Base-by-base conservation (phyloP, 495 filamentous ascomycete species). In the Durotheca rogersii region DNA sequence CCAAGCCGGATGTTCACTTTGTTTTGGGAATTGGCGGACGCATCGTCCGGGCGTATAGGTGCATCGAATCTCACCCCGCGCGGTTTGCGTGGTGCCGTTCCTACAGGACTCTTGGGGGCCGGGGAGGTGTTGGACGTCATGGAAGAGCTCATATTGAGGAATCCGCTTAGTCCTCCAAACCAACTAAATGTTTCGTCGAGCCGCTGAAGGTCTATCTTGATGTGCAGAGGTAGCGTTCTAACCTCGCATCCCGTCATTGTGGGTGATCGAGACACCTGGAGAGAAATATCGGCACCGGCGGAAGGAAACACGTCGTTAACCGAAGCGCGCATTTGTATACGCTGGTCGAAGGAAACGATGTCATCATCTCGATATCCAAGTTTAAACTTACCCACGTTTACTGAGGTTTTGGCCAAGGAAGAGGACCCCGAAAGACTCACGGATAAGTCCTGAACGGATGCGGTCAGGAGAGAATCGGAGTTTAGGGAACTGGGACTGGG, bases 141-240 rank as follows among this genome's bases (percentile, higher is more conserved):
- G 0, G 91, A 96, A 54, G 80, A 88, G 40, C 90, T 84, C 53
- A 95, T 79, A 53, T 90, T 92, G 21, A 99, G 70, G 34, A 99
- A 86, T 51, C 89, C 89, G 61, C 92, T 96, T 14, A 99, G 72
- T 0, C 94, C 94, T 11, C 93, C 94, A 62, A 96, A 88, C 77
- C 88, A 90, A 21, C 82, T 80, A 41, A 97, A 80, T 3, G 86
- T 86, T 41, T 95, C 92, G 54, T 99, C 94, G 9, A 97, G 60
- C 30, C 79, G 81, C 51, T 85, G 84, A 7, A 96, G 73, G 67
- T 97, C 88, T 19, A 97, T 62, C 47, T 80, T 79, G 4, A 97
- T 48, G 43, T 85, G 81, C 1, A 97, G 66, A 1, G 92, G 90
- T 10, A 93, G 74, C 1, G 90, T 95, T n/a, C 76, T 78, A n/a